Evolutionary conservation across 805 yeast genomes (phyloP).

Genomic region (Kluyveromyces nonfermentans): DNA sequence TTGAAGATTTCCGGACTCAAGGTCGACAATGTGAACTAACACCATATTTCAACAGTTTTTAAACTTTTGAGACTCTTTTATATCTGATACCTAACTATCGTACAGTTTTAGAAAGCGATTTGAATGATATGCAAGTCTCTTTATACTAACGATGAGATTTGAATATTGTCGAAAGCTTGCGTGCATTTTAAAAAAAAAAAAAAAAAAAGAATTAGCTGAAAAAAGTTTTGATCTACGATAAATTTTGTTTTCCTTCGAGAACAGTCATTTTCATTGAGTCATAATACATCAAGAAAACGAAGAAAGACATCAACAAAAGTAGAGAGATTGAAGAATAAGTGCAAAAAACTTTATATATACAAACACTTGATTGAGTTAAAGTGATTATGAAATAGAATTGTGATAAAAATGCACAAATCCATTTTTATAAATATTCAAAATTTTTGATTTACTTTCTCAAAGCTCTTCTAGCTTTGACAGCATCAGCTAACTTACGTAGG

Average conservation of each 20-base stretch:
- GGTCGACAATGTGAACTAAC: slow-evolving; percentile 64
- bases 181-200: no score
- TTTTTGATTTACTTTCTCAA: slow-evolving; percentile 14
- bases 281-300: no score
- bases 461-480: slow-evolving; percentile 74
- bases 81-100: no score
- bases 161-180: background rate
- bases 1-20: slow-evolving; percentile 88
- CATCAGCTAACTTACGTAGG: slow-evolving; percentile 68
- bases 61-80: background rate
- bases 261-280: background rate
- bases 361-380: background rate
- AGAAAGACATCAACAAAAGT: no score
- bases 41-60: slow-evolving; percentile 4
- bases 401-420: background rate
- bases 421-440: background rate
- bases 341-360: background rate
- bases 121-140: background rate
- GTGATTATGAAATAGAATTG: background rate
- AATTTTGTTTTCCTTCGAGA: no score
- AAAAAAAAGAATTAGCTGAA: no score
- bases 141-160: background rate
- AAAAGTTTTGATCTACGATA: background rate
- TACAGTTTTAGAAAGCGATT: background rate
- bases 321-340: no score